Evolutionary conservation across 2,329 filamentous ascomycete species (phyloP), one percentile per base, ranked within the genome.

Genomic region (Geosmithia flava): DNA sequence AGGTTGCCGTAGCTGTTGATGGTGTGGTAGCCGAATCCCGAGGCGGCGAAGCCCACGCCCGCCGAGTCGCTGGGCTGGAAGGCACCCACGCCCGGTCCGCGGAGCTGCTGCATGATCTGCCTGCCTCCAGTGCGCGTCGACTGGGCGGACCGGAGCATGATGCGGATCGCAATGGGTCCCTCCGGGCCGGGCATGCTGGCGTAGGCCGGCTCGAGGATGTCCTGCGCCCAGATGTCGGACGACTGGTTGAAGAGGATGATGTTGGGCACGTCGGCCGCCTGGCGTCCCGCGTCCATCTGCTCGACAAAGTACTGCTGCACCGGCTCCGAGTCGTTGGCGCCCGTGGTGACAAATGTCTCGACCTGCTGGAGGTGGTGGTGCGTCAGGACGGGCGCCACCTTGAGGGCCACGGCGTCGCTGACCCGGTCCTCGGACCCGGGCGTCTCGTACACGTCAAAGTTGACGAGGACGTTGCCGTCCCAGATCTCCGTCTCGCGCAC

Each of bases 181-280:
- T 62, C 17, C 1, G 64, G 61, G 0, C 64, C 65, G 0, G 65
- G 66, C 50, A 68, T 68, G 46, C 60, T 65, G 3, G 56, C 55
- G 49, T 65, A 69, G 1, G 54, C 65, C 0, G 66, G 60, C 52
- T 68, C 64, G 27, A 69, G 50, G 39, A 65, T 60, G 47, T 70
- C 66, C 49, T 68, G 66, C 1, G 59, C 56, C 66, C 65, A 69
- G 43, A 60, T 53, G 49, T 68, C 63, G 29, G 49, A 51, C 20
- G 50, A 54, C 1, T 48, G 46, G 19, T 58, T 52, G 49, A 66
- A 50, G 10, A 42, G n/a, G 10, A 37, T 11, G 6, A 16, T 11
- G 11, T 3, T 13, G 33, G 10, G 11, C 11, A 37, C 33, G 3
- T 11, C 33, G 11, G 15, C 11, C 33, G 33, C 10, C 11, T 3